Base-by-base conservation (phyloP, 441 rosid species). In the Cnidoscolus chayamansa region DNA sequence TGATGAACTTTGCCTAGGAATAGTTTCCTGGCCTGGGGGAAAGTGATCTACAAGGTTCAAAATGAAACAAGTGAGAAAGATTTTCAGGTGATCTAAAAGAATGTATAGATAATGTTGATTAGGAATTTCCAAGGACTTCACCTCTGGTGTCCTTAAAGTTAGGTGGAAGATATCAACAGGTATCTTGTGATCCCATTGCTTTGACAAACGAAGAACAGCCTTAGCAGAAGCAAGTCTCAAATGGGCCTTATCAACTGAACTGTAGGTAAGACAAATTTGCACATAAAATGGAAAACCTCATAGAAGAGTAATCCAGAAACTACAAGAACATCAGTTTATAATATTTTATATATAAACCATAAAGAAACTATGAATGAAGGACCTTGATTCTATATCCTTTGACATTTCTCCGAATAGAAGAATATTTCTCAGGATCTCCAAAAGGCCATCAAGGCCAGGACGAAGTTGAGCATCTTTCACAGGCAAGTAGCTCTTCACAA, bases 401-500 rank as follows among this genome's bases (percentile, higher is more conserved):
- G 97, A 89, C 78, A 88, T 77, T 83, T 96, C 99, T 74, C 98
- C 99, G 80, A 76, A 84, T 63, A 83, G 72, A 81, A 94, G 92
- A 50, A 92, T 54, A 80, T 82, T 90, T 82, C 83, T 85, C 13
- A 96, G 88, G 75, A 86, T 81, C 65, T 78, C 87, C 67, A 96
- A 73, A 83, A 94, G 94, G 70, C 78, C 84, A 76, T 89, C 91
- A 68, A 96, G 87, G 71, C 89, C 95, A 70, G 84, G 86, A 54
- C 98, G 98, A 81, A 96, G 97, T 79, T 92, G 98, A 66, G 94
- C 91, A 85, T 94, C 99, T 79, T 94, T 96, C 16, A 85, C 83
- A 50, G 99, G 98, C 86, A 96, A 85, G 82, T 89, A 92, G 84
- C 98, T 92, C 82, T 92, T 94, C 65, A 94, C 99, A 79, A 96